Base-by-base conservation (phyloP, 177 flowering plant genomes). In the Vitis hybrid region DNA sequence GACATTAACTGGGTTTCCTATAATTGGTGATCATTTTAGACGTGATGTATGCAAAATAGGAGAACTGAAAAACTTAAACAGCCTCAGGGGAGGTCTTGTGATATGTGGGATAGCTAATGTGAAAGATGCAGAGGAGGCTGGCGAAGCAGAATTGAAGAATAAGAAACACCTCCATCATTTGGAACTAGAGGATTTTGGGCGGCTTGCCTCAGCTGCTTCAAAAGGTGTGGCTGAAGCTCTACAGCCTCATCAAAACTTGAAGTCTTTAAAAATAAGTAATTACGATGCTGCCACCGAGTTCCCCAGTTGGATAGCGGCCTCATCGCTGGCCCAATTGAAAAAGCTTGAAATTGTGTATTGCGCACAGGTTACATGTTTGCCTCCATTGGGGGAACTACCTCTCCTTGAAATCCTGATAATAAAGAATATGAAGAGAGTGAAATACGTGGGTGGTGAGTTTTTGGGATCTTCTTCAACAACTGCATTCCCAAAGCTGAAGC, bases 101-200 rank as follows among this genome's bases (percentile, higher is more conserved):
- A 56, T 81, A 14, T 50, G 56, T 12, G 74, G 79, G 15, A 45
- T 78, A 13, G 77, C 60, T 1, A 53, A 45, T 19, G 70, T 71
- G 11, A 33, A 15, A 33, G 64, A 69, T 61, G 72, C 13, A 13
- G 49, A 14, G 0, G 72, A 73, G 45, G 81, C 75, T 9, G 5
- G 57, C 22, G 31, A n/a, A 19, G 77, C 74, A 10, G 11, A 71
- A 3, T 56, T 81, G 63, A 14, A 18, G 49, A 39, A 51, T 3
- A 81, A 72, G 52, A 18, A 55, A 12, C 21, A 55, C 14, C 50
- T 77, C 3, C 18, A 2, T 9, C 39, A 15, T 48, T 33, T 52
- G 60, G 13, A 5, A 2, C 49, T 10, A 4, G 0, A 8, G 14
- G 31, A 15, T 2, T 5, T 2, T 51, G 3, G 3, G 13, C 0